Evolutionary conservation across 1,284 basidiomycete species (phyloP), one percentile per base, ranked within the genome.

Genomic region (Amylostereum areolatum): DNA sequence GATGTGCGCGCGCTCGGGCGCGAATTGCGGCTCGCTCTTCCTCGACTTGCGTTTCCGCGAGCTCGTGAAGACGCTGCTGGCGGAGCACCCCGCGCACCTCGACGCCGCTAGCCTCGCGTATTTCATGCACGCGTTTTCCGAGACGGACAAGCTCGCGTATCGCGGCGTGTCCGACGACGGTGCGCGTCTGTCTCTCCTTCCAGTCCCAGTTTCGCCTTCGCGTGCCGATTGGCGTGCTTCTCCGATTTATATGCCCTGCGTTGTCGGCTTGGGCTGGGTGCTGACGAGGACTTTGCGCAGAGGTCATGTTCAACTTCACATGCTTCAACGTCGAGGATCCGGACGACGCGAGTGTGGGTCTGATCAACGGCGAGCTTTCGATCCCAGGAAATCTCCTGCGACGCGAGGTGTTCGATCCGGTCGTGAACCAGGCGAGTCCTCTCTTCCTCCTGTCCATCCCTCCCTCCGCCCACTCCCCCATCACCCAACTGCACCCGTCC

Each of bases 101-200:
- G 88, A 92, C 60, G 67, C 79, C 1, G 79, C 84, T 9, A 89
- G 85, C 51, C 65, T 90, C 55, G 85, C 86, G 2, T 87, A 86
- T 65, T 92, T 91, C 63, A 88, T 89, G 85, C 83, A 89, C 58
- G 80, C 84, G 2, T 91, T 91, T 58, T 84, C 83, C 55, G 87
- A 92, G 65, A 85, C 85, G n/a, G 88, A 92, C 61, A 92, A 92
- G 63, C 66, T 89, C 46, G 75, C 75, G 30, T 91, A 86, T 60
- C 71, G 65, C 52, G 89, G 89, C 18, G 72, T 80, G 47, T 65
- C 67, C 31, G 89, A 92, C 62, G 89, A 91, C 61, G 79, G 86
- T 86, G 60, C 46, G 77, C 55, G 9, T 34, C 39, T 45, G 47
- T 34, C 10, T 48, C 48, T 30, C 32, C 29, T 49, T 12, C 28